Evolutionary conservation across 805 yeast species (phyloP), one percentile per base, ranked within the genome.

Genomic region (Sugiyamaella mastotermitis): DNA sequence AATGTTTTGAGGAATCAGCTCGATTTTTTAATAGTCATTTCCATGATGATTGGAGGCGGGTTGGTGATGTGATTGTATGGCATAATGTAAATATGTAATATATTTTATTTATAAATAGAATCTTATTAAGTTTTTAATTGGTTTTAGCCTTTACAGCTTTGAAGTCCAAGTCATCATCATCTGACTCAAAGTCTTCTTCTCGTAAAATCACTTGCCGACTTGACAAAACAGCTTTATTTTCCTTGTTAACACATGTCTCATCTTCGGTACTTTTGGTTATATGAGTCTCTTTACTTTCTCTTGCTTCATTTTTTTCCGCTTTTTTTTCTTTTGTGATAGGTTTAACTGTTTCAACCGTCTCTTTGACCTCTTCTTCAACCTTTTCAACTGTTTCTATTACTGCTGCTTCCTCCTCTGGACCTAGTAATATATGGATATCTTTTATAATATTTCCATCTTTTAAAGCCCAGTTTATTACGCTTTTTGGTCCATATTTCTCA

Each of bases 11-110:
- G 31, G 20, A 31, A 17, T 10, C 22, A 10, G 30, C 58, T 3
- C 63, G 88, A 24, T 69, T 83, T 46, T 90, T 85, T 68, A 90
- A 90, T 49, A 72, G 85, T 29, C 71, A 76, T 35, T 74, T 77
- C 55, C 97, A 88, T 58, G 94, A 96, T 83, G 97, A 90, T 55
- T 51, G 62, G 31, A 69, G 97, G 46, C 68, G 97, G 39, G 51
- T 57, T 2, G 97, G 97, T 0, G 90, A 85, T 56, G 68, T 88
- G 0, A 64, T 87, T 3, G 76, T 88, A 2, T 82, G 78, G 49
- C n/a, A 23, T 23, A 10, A 10, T 23, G n/a, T 23, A 23, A 10
- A 23, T 10, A 23, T 23, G 10, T 23, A 40, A n/a, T 15, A 16
- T 23, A 9, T 13, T 21, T 21, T 38, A 38, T 18, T n/a, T 11